phyloP scores from a whole-genome alignment of 1,139 yeast genomes.

The Taiozyma sp. region DNA sequence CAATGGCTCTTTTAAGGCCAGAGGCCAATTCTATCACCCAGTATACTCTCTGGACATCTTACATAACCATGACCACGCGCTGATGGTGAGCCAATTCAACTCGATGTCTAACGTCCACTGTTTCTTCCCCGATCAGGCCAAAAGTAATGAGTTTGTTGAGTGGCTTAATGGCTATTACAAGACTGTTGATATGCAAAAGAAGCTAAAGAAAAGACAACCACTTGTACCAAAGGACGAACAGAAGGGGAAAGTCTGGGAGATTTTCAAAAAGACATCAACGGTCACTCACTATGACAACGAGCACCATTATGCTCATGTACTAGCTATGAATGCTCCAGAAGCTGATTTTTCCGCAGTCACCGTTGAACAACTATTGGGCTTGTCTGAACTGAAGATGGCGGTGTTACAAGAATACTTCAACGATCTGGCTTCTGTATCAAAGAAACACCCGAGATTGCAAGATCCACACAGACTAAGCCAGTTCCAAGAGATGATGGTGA shows the following conservation, averaged over 20 bases:
- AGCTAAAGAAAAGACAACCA: background rate
- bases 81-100: background rate
- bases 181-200: background rate
- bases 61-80: background rate
- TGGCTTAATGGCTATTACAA: background rate
- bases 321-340: background rate
- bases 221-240: background rate
- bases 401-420: conserved; percentile 2
- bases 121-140: background rate
- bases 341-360: background rate
- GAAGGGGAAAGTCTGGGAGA: background rate
- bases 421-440: conserved; percentile 2
- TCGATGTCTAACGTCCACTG: background rate
- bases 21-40: background rate
- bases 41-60: background rate
- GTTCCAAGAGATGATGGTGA: conserved; percentile 16
- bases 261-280: background rate
- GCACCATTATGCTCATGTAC: background rate
- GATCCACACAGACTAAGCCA: conserved; percentile 2
- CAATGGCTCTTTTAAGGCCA: background rate
- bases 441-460: conserved; percentile 13
- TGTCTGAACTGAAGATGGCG: background rate
- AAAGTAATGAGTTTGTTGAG: conserved; percentile 23
- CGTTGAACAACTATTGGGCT: background rate
- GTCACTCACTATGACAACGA: background rate